A percentile compares a stretch with the other conserved stretches of the same genome.
phyloP scores from a whole-genome alignment of 2,329 filamentous ascomycete genomes.

The Colletotrichum tamarilloi region DNA sequence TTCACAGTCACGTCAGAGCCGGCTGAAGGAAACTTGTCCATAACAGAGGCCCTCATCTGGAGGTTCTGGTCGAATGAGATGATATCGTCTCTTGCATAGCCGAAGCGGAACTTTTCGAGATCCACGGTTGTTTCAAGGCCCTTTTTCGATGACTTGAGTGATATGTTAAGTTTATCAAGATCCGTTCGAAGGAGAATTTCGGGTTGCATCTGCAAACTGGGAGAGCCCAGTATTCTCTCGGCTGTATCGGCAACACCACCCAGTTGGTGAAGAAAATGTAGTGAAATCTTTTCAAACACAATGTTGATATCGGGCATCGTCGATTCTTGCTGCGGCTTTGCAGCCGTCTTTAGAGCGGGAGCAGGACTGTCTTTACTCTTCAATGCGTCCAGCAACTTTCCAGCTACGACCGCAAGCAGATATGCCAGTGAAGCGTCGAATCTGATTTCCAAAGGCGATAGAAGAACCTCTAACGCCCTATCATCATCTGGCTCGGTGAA shows the following conservation, averaged over 20 bases:
- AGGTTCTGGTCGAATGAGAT: constrained; percentile 69
- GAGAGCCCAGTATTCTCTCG: constrained; percentile 55
- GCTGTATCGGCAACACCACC: constrained; percentile 63
- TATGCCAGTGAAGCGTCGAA: constrained; percentile 69
- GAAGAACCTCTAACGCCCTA: constrained; percentile 58
- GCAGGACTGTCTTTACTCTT: constrained; percentile 42
- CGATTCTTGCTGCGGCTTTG: constrained; percentile 22
- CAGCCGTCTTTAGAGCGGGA: constrained; percentile 30
- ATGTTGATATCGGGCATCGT: constrained; percentile 55
- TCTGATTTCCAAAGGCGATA: constrained; percentile 64
- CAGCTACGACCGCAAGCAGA: constrained; percentile 62
- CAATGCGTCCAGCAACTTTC: constrained; percentile 59
- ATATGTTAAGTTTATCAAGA: constrained; percentile 56
- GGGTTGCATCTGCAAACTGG: constrained; percentile 52
- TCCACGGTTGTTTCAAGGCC: constrained; percentile 53
- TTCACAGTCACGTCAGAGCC: constrained; percentile 69
- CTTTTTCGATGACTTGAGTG: constrained; percentile 41
- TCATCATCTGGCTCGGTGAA: constrained; percentile 34
- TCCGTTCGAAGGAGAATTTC: constrained; percentile 65
- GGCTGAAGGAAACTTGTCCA: constrained; percentile 66
- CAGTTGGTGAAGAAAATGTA: constrained; percentile 67
- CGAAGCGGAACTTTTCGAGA: constrained; percentile 69
- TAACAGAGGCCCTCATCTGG: constrained; percentile 69
- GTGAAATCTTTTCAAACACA: constrained; percentile 59
- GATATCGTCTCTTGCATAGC: constrained; percentile 71